phyloP scores from a whole-genome alignment of 495 filamentous ascomycete species.

The Pyrenula massariospora region DNA sequence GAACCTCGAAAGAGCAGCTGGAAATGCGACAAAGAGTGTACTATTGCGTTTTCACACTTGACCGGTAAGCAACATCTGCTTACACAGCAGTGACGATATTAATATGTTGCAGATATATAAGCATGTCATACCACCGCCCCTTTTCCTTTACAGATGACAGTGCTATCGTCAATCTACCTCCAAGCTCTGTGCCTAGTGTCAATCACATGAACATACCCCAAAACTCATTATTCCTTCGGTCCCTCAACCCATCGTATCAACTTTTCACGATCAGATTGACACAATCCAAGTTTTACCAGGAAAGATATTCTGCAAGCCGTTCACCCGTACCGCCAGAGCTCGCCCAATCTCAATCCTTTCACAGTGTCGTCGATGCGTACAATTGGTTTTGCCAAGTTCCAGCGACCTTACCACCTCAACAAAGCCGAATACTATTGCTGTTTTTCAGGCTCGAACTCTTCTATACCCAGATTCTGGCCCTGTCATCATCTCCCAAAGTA shows the following conservation, averaged over 20 bases:
- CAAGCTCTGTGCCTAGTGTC: slow-evolving; percentile 18
- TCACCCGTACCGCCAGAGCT: slow-evolving; percentile 54
- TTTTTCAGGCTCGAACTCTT: slow-evolving; percentile 71
- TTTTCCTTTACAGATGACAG: slow-evolving; percentile 90
- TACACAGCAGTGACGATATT: neutral
- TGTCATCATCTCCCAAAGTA: slow-evolving; percentile 47
- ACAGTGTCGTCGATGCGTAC: slow-evolving; percentile 50
- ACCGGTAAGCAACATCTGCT: slow-evolving; percentile 45
- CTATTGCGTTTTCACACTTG: slow-evolving; percentile 75
- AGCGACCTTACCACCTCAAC: slow-evolving; percentile 45
- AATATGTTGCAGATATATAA: slow-evolving; percentile 49
- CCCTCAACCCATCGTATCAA: slow-evolving; percentile 39
- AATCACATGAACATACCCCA: slow-evolving; percentile 19
- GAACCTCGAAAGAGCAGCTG: slow-evolving; percentile 48
- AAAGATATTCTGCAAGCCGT: slow-evolving; percentile 38
- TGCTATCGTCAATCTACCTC: slow-evolving; percentile 54
- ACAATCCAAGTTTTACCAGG: slow-evolving; percentile 74
- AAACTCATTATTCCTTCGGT: slow-evolving; percentile 35
- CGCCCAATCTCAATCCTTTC: slow-evolving; percentile 44
- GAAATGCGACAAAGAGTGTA: slow-evolving; percentile 72
- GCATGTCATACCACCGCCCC: slow-evolving; percentile 63
- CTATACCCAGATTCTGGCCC: slow-evolving; percentile 73
- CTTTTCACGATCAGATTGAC: slow-evolving; percentile 65
- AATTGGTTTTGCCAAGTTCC: slow-evolving; percentile 54
- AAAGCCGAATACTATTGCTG: slow-evolving; percentile 38